Base-by-base conservation (phyloP, 192 early-diverging fungal species). In the Linnemannia elongata region DNA sequence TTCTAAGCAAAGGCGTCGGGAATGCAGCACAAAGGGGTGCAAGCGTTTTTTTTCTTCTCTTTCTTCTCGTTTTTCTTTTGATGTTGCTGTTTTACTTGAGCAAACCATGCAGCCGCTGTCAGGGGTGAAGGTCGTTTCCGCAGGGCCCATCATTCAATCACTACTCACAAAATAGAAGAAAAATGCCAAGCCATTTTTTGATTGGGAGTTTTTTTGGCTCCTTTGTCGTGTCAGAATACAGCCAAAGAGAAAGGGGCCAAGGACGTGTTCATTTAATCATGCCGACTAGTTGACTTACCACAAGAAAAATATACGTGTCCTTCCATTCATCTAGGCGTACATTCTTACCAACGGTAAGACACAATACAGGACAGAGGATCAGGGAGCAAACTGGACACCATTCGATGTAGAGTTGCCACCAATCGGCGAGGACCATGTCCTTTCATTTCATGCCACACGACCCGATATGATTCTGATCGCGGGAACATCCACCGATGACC, bases 361-460 rank as follows among this genome's bases (percentile, higher is more conserved):
- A 1, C 94, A 95, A 54, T 95, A 92, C 89, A 89, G 89, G 73
- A 94, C 95, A 18, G 73, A 49, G 5, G 93, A 96, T 80, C 75
- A 83, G 47, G 95, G 94, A 12, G 81, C 66, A 33, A 88, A 90
- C 24, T 96, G 94, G 94, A 82, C 89, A 4, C 1, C 72, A 22
- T 94, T 96, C 75, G 76, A 74, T 3, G 92, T 92, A 4, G 85
- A 88, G 17, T 66, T 83, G 1, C 60, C 39, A 30, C 94, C 93
- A 20, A 82, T 88, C 4, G 74, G 35, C 1, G 73, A 66, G 27
- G 73, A 74, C 18, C 68, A 54, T 66, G 79, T 82, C 24, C 74
- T 94, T 2, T 80, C 90, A 13, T 98, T 98, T 82, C 95, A 98
- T 77, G 95, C 96, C 0, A 90, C 90, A 55, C 88, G 95, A 10